Evolutionary conservation across 2,329 filamentous ascomycete species (phyloP).

Genomic region (Phaeomoniella chlamydospora): DNA sequence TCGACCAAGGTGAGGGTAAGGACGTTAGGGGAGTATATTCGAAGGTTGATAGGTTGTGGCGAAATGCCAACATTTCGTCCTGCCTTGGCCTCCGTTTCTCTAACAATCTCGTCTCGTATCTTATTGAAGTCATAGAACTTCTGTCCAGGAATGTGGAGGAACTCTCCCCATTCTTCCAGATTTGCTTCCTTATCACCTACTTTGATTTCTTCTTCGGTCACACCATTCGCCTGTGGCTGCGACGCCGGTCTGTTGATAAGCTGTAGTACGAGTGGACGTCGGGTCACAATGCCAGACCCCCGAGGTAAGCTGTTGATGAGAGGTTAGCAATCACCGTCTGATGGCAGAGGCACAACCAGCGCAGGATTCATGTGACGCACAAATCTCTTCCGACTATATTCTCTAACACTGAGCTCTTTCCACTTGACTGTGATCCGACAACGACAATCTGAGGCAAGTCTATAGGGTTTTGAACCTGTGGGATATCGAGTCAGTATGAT

Average conservation of each 20-base stretch:
- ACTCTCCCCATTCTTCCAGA: slow-evolving; percentile 94
- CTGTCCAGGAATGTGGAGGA: slow-evolving; percentile 90
- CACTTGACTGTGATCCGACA: slow-evolving; percentile 95
- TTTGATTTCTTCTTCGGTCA: slow-evolving; percentile 49
- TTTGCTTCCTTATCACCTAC: slow-evolving; percentile 77
- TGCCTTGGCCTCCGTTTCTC: slow-evolving; percentile 93
- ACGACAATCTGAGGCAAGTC: slow-evolving; percentile 97
- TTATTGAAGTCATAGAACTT: slow-evolving; percentile 98
- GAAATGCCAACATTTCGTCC: slow-evolving; percentile 95
- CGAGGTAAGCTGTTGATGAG: slow-evolving; percentile 59
- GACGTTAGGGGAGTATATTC: slow-evolving; percentile 97
- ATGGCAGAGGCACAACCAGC: slow-evolving; percentile 1
- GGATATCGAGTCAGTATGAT: slow-evolving; percentile 4
- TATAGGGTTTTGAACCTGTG: slow-evolving; percentile 90
- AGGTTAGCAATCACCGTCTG: slow-evolving; percentile 12
- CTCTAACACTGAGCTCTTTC: slow-evolving; percentile 97
- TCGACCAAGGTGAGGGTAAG: slow-evolving; percentile 93
- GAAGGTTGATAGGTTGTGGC: slow-evolving; percentile 87
- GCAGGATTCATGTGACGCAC: slow-evolving; percentile 40
- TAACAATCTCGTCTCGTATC: slow-evolving; percentile 92
- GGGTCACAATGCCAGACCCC: slow-evolving; percentile 93
- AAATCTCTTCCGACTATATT: slow-evolving; percentile 99
- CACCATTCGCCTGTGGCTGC: slow-evolving; percentile 56
- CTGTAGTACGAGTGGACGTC: slow-evolving; percentile 89
- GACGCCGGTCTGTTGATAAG: slow-evolving; percentile 73